These are phyloP conservation scores for Hygrophoropsis aurantiaca DNA, from an alignment of 768 basidiomycete species.

Conservation along the genomic window DNA sequence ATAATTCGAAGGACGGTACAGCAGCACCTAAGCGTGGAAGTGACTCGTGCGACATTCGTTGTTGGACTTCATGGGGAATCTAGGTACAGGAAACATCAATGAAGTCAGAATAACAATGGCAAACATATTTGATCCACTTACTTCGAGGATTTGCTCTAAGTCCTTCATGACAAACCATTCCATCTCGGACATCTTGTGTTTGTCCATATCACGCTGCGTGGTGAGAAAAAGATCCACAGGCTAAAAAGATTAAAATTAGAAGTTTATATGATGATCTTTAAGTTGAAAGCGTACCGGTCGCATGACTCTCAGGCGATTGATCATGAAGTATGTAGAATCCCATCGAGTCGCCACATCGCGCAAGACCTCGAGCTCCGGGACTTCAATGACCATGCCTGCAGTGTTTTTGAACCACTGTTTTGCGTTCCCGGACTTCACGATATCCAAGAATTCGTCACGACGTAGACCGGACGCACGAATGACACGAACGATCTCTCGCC, in stretches of 20 bases:
- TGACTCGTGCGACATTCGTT: neutral
- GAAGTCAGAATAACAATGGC: no score
- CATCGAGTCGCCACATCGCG: conserved; percentile 37
- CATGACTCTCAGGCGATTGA: conserved; percentile 11
- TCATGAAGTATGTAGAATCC: conserved; percentile 41
- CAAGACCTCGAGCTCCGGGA: conserved; percentile 5
- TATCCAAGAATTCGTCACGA: neutral
- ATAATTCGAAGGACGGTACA: neutral
- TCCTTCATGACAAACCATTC: conserved; percentile 4
- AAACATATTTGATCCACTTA: no score
- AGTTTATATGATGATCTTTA: neutral
- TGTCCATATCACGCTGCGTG: neutral
- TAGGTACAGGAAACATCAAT: no score
- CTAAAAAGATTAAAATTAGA: neutral
- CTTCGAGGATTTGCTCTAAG: conserved; percentile 3
- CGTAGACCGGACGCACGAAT: neutral
- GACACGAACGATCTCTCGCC: neutral
- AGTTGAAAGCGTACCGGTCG: neutral
- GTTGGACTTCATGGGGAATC: neutral
- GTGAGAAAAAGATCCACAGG: neutral
- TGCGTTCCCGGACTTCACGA: neutral
- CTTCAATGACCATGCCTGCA: neutral
- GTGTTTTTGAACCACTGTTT: conserved; percentile 3
- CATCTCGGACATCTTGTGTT: neutral
- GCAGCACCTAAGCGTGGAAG: neutral